These are phyloP conservation scores for Scenedesmus sp. DNA, from an alignment of 163 green algal species.

Conservation along the genomic window DNA sequence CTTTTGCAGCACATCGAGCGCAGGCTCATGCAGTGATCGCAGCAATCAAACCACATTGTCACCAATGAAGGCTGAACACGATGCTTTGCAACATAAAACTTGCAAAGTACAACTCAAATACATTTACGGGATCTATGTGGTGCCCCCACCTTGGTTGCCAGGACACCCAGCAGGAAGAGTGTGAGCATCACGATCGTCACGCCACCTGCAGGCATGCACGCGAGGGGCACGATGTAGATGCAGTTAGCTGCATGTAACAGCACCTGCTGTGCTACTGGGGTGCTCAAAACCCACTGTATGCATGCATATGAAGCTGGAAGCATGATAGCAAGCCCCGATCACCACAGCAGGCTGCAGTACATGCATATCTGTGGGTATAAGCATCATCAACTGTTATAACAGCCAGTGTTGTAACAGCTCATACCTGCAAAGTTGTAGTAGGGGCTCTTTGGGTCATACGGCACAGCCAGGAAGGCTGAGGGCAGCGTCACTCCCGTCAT, in stretches of 20 bases:
- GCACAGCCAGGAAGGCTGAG: slow-evolving; percentile 55
- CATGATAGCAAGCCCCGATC: no score
- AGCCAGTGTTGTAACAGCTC: background rate
- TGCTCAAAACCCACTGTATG: no score
- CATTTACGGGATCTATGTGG: no score
- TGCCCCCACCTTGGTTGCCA: slow-evolving; percentile 49
- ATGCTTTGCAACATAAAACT: background rate
- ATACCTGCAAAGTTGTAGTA: slow-evolving; percentile 60
- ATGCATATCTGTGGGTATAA: no score
- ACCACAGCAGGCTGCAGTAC: no score
- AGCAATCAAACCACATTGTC: no score
- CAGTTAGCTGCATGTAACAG: no score
- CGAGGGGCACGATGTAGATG: no score
- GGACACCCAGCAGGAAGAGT: slow-evolving; percentile 55
- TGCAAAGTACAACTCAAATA: background rate
- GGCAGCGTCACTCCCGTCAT: slow-evolving; percentile 55
- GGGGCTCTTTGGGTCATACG: slow-evolving; percentile 30
- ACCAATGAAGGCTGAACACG: background rate
- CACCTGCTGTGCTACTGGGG: no score
- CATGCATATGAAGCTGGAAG: no score
- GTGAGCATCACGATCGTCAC: slow-evolving; percentile 50
- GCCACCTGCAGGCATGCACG: slow-evolving; percentile 47
- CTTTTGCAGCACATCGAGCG: slow-evolving; percentile 59
- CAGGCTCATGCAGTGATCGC: slow-evolving; percentile 48
- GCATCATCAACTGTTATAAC: background rate